Conservation (phyloP, 352 stramenopile species). For the Pythium oligandrum region DNA sequence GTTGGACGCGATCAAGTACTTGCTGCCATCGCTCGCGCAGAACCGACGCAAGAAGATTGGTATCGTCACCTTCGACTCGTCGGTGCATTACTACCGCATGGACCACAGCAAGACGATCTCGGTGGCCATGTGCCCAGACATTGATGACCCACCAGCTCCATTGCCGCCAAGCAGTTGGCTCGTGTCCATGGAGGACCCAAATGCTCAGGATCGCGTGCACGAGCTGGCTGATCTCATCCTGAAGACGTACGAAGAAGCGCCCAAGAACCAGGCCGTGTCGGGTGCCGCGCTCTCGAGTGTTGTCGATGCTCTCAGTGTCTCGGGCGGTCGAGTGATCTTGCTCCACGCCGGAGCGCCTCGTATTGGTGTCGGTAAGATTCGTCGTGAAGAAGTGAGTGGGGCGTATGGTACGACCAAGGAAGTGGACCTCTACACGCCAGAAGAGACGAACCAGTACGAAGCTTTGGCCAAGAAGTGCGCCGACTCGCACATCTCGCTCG, state of each 20-base stretch:
- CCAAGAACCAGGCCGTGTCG: conserved; percentile 75
- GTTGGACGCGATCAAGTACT: conserved; percentile 74
- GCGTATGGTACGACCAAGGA: conserved; percentile 83
- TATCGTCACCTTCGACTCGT: conserved; percentile 84
- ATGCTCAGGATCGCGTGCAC: conserved; percentile 60
- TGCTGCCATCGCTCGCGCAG: conserved; percentile 65
- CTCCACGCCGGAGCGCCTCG: conserved; percentile 74
- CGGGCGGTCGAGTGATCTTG: conserved; percentile 63
- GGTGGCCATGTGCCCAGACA: conserved; percentile 71
- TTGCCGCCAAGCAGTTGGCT: conserved; percentile 75
- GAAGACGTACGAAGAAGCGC: conserved; percentile 59
- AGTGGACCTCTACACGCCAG: conserved; percentile 76
- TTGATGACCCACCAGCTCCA: conserved; percentile 73
- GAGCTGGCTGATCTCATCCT: conserved; percentile 67
- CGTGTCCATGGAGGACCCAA: conserved; percentile 77
- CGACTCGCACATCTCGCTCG: conserved; percentile 77
- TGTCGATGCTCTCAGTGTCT: conserved; percentile 57
- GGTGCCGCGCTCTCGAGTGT: conserved; percentile 75
- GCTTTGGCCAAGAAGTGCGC: conserved; percentile 58
- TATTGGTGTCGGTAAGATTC: conserved; percentile 69
- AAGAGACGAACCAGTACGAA: conserved; percentile 69
- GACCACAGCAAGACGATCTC: conserved; percentile 62
- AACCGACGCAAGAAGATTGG: conserved; percentile 85
- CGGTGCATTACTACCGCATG: conserved; percentile 86
- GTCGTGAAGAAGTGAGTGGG: conserved; percentile 74